Percentiles rank a stretch among this genome's conserved stretches.
These are phyloP conservation scores for Prillingera fragicola DNA, from an alignment of 1,284 basidiomycete genomes.

Conservation along the genomic window DNA sequence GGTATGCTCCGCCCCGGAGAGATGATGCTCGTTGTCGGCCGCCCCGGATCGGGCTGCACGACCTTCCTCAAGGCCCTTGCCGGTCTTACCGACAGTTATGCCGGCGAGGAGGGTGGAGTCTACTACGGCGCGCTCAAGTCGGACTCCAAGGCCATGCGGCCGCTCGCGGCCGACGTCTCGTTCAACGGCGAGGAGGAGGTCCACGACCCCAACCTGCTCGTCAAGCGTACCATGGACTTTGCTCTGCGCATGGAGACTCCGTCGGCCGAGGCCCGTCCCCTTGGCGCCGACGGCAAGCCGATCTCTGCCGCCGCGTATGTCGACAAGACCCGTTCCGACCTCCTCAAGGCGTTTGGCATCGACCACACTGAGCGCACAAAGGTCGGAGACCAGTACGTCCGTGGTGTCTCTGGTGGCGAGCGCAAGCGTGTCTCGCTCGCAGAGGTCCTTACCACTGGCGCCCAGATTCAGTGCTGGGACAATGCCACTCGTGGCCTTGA, in stretches of 20 bases:
- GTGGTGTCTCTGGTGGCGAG: constrained; percentile 72
- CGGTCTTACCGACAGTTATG: constrained; percentile 46
- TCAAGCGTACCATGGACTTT: constrained; percentile 43
- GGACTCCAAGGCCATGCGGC: constrained; percentile 8
- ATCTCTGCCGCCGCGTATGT: constrained; percentile 50
- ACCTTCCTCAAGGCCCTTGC: constrained; percentile 51
- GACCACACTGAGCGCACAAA: constrained; percentile 68
- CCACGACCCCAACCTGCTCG: constrained; percentile 41
- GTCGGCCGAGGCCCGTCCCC: constrained; percentile 19
- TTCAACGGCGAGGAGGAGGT: constrained; percentile 45
- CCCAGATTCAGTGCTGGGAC: constrained; percentile 64
- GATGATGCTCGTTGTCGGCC: constrained; percentile 46
- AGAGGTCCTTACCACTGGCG: constrained; percentile 60
- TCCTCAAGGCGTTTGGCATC: constrained; percentile 67
- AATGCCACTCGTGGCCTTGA: constrained; percentile 58
- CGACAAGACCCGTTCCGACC: constrained; percentile 53
- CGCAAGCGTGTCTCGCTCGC: constrained; percentile 65
- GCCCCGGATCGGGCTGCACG: constrained; percentile 49
- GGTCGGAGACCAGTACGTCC: constrained; percentile 67
- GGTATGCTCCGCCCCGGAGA: constrained; percentile 40
- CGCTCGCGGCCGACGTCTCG: constrained; percentile 12
- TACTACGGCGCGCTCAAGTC: constrained; percentile 43
- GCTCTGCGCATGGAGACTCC: constrained; percentile 40
- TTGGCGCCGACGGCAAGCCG: constrained; percentile 21
- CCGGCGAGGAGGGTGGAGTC: constrained; percentile 48